Evolutionary conservation across 768 basidiomycete genomes (phyloP), one percentile per base, ranked within the genome.

Genomic region (Lactifluus echinatus): DNA sequence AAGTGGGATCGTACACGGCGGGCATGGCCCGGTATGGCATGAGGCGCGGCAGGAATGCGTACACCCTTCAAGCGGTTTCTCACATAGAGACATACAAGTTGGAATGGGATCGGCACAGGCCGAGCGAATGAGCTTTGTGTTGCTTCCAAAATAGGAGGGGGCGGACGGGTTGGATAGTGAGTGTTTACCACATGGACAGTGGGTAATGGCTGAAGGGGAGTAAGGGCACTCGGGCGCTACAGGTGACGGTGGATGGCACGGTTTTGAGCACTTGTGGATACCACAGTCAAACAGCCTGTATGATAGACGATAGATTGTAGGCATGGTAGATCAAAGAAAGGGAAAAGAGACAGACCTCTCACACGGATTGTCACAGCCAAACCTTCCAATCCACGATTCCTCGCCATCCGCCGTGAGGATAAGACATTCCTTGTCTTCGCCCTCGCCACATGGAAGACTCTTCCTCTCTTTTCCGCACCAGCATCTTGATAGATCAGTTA

Each of bases 141-240:
- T 8, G 73, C 73, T 58, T 77, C 73, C 57, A 48, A 63, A 73
- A 57, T 64, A 65, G 36, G 63, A 62, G 12, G 68, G 63, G 0
- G 69, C 66, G 4, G 70, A 66, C 3, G 74, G 72, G 4, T 55
- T 48, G 15, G 75, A 68, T 56, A 86, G 80, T 2, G 73, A 68
- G 44, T 74, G 77, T 52, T 82, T 80, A 12, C 91, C 92, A 61
- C 96, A 99, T 0, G 93, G 89, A 66, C 95, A 97, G 28, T 80
- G 80, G 0, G 76, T 78, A 29, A 94, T 73, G 12, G 76, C 66
- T 0, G 74, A 71, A 0, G 93, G 93, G 0, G 89, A 86, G 26
- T 75, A 75, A 1, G 93, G 93, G 66, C 93, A 96, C 0, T 71
- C 68, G 0, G 80, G 74, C 0, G 85, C 76, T 5, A 63, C 68